Evolutionary conservation across 2,329 filamentous ascomycete species (phyloP), one percentile per base, ranked within the genome.

Genomic region (Fusarium robinianum): DNA sequence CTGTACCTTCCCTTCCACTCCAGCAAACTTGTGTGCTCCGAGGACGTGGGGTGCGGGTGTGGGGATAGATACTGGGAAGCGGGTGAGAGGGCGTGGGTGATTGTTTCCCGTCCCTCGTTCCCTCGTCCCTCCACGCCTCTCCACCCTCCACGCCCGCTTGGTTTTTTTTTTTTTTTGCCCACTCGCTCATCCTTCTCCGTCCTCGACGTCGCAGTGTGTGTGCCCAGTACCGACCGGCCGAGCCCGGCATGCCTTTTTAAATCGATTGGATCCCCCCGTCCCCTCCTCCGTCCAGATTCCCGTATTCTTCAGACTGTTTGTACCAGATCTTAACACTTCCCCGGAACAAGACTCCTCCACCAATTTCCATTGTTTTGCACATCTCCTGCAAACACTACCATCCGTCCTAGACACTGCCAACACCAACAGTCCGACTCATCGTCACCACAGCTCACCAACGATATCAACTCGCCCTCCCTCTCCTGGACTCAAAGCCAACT

Each of bases 161-260:
- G n/a, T n/a, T n/a, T n/a, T n/a, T n/a, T n/a, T n/a, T n/a, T n/a
- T n/a, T n/a, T n/a, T n/a, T n/a, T n/a, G n/a, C n/a, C 49, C 41
- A 46, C 49, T 51, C 49, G 44, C 55, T 52, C 46, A 32, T 55
- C 42, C 47, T 33, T 41, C 37, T 55, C 51, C 34, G 33, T 38
- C 49, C 40, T 51, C 48, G 46, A 55, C 25, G 49, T 48, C 42
- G 41, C 51, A 51, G 48, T 56, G 54, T 40, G 35, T 55, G 51
- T 38, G 49, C 19, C 51, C 56, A 49, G 55, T 59, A 61, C 56
- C 55, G 53, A 57, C 57, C 61, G 62, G 62, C 60, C 63, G 61
- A 63, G 57, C 62, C 64, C 65, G 65, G 60, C 57, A 60, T 57
- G 35, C 51, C 60, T 63, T 62, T 62, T 61, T 62, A 62, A 61